These are phyloP conservation scores for Globisporangium uncinulatum DNA, from an alignment of 352 stramenopile species.

Conservation along the genomic window DNA sequence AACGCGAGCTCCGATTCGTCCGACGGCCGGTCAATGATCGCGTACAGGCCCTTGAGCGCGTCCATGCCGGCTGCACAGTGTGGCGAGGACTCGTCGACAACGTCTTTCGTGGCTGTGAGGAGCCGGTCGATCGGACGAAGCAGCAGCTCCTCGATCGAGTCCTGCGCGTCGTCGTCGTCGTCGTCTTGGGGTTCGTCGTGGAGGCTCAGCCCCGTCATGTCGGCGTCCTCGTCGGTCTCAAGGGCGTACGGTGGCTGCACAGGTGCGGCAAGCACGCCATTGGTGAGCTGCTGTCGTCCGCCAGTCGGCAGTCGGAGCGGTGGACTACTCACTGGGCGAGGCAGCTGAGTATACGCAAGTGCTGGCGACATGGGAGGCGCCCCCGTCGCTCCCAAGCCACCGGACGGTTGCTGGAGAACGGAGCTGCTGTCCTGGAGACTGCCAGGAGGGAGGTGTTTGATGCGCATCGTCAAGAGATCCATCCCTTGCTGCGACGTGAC, in stretches of 20 bases:
- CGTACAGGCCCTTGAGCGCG: conserved; percentile 74
- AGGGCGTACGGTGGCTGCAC: background rate
- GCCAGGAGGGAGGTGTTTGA: conserved; percentile 66
- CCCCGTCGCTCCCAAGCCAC: too few relatives aligned
- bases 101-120: conserved; percentile 53
- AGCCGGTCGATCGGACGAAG: conserved; percentile 61
- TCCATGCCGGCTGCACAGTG: conserved; percentile 63
- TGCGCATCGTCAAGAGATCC: conserved; percentile 63
- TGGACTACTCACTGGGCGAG: too few relatives aligned
- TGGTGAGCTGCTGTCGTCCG: conserved; percentile 12
- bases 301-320: too few relatives aligned
- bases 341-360: background rate
- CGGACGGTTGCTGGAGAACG: background rate
- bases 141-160: conserved; percentile 45
- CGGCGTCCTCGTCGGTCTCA: conserved; percentile 42
- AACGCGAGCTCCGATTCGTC: conserved; percentile 60
- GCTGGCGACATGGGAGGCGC: background rate
- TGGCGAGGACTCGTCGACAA: conserved; percentile 47
- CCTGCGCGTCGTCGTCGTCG: background rate
- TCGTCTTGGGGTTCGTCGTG: conserved; percentile 10
- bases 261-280: too few relatives aligned
- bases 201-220: conserved; percentile 39
- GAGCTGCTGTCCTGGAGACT: conserved; percentile 20
- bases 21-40: conserved; percentile 56
- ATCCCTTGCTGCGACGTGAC: conserved; percentile 79